Base-by-base conservation (phyloP, 169 alveolate species). In the Theileria sp. region DNA sequence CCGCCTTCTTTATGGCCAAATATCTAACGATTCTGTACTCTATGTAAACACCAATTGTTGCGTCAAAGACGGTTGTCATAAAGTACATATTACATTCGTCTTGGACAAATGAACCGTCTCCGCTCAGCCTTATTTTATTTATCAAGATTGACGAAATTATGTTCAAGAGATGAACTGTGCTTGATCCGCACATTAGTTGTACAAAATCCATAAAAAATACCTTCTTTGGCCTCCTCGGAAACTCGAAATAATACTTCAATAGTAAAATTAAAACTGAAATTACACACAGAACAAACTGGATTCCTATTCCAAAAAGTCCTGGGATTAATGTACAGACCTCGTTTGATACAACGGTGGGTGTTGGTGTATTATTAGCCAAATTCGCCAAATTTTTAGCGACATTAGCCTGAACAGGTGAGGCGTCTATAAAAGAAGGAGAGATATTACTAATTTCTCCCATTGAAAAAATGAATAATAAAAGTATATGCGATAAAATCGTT, bases 71-170 rank as follows among this genome's bases (percentile, higher is more conserved):
- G 5, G 86, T 87, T 23, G 89, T 86, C 88, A 86, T 80, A 80
- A 87, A 87, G 80, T 91, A 91, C 62, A 91, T 64, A 69, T 90
- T 85, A 66, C 94, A 91, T 76, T 91, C 94, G 75, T 91, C 93
- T 15, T 75, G 75, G 3, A 71, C 82, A 72, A 77, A 28, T 75
- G 76, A 34, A 69, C 62, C 19, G 75, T 70, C 21, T 23, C 70
- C 19, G 60, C 64, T 60, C 34, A 51, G 28, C 36, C 74, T 70
- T 3, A 81, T 30, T 17, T 73, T 50, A 36, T 80, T 79, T 69
- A 91, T 80, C 50, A 84, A 62, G 34, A 91, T 91, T 38, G 92
- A 87, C 10, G 89, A 34, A 38, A 75, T 61, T 21, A 92, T 88
- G 85, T 92, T 92, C 77, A 87, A 38, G 30, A 83, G 44, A 78